Percentiles rank a stretch among this genome's conserved stretches.
Evolutionary conservation across 208 protist species (phyloP).

Genomic region (Crithidia expoeki): DNA sequence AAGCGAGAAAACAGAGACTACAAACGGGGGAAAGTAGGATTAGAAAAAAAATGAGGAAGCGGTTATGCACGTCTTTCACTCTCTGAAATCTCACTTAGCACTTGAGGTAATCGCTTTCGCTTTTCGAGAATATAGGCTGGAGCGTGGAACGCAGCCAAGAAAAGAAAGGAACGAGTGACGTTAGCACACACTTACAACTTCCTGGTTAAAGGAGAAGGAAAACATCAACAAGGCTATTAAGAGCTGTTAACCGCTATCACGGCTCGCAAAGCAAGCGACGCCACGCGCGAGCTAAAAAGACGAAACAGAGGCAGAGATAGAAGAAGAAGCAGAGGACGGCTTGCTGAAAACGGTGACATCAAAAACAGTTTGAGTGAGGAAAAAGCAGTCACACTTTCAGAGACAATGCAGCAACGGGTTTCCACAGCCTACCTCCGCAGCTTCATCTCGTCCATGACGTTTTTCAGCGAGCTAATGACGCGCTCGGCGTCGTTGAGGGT

Average conservation of each 20-base stretch:
- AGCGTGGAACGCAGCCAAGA: conserved; percentile 7
- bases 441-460: conserved; percentile 44
- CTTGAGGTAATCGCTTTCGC: background rate
- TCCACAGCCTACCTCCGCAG: conserved; percentile 18
- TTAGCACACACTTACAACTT: background rate
- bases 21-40: conserved; percentile 4
- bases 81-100: background rate
- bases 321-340: background rate
- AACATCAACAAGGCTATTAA: conserved; percentile 4
- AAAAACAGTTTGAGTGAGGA: background rate
- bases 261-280: background rate
- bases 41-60: conserved; percentile 5
- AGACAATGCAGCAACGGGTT: too few relatives aligned
- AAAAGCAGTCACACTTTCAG: background rate
- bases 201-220: conserved; percentile 3
- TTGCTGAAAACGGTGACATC: background rate
- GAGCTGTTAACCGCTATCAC: too few relatives aligned
- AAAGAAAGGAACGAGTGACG: conserved; percentile 13
- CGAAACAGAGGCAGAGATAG: background rate
- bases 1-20: conserved; percentile 5
- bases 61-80: background rate
- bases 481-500: conserved; percentile 64
- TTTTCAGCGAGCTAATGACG: conserved; percentile 57
- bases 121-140: background rate
- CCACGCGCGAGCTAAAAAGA: too few relatives aligned